phyloP scores from a whole-genome alignment of 305 asterid genomes.

The Fraxinus sp. region DNA sequence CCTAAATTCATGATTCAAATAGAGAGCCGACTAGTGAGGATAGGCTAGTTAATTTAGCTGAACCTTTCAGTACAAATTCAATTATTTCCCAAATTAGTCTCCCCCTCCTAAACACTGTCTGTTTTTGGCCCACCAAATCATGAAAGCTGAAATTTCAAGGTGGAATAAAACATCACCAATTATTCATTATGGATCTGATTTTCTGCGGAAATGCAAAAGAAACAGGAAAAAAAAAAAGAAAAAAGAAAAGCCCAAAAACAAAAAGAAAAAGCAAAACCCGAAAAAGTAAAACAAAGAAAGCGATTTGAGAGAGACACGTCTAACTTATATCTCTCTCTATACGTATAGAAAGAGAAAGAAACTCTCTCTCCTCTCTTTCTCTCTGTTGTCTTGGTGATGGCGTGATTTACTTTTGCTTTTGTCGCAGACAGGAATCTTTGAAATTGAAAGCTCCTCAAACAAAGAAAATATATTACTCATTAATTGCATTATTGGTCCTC shows the following conservation, averaged over 20 bases:
- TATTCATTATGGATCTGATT: not conserved
- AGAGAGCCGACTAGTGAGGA: not conserved
- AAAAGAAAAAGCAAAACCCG: conserved; percentile 24
- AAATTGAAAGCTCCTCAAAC: conserved; percentile 25
- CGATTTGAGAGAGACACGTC: conserved; percentile 31
- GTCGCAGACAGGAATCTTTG: conserved; percentile 44
- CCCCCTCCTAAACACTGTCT: not conserved
- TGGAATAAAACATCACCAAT: not conserved
- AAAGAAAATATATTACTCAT: not conserved
- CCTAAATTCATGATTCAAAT: not conserved
- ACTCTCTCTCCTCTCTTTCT: not conserved
- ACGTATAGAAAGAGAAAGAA: not conserved
- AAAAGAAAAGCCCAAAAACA: conserved; percentile 27
- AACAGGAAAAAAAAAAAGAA: not conserved
- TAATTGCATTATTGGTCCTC: not conserved
- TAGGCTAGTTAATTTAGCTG: not conserved
- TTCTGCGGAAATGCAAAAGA: conserved; percentile 21
- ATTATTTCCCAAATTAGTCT: not conserved
- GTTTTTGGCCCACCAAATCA: conserved; percentile 7
- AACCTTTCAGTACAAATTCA: not conserved
- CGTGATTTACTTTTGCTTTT: conserved; percentile 38
- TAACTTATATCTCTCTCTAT: not conserved
- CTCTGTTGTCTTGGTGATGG: conserved; percentile 8
- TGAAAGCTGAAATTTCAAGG: not conserved
- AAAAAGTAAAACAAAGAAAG: conserved; percentile 29